These are phyloP conservation scores for Uronychia setigera DNA, from an alignment of 73 alveolate genomes.

Conservation along the genomic window DNA sequence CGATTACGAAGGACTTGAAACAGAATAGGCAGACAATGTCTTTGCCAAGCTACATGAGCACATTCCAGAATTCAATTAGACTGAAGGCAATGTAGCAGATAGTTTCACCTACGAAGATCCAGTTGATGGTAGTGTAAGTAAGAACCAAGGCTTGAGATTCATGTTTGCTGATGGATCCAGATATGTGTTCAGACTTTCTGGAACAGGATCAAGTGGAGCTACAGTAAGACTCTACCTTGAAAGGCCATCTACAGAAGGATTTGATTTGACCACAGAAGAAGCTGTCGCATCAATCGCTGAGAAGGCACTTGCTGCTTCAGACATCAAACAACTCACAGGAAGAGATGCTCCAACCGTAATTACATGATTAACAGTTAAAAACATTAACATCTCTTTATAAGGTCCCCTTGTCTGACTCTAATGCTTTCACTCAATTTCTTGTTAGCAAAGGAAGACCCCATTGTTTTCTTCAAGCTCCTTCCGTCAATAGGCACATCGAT, in stretches of 20 bases:
- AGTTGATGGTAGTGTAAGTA: constrained; percentile 92
- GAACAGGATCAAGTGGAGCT: constrained; percentile 99
- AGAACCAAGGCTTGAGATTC: constrained; percentile 95
- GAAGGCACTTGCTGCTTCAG: constrained; percentile 82
- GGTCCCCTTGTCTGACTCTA: no score
- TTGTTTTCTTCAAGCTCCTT: no score
- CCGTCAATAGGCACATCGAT: no score
- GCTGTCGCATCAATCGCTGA: constrained; percentile 85
- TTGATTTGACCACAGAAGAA: constrained; percentile 77
- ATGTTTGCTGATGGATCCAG: constrained; percentile 96
- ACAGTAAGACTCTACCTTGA: constrained; percentile 98
- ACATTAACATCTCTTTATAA: no score
- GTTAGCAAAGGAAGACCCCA: no score
- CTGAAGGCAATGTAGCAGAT: constrained; percentile 75
- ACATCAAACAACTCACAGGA: constrained; percentile 89
- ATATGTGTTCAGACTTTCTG: constrained; percentile 96
- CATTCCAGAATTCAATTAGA: constrained; percentile 63
- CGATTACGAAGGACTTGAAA: constrained; percentile 97
- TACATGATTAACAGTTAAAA: no score
- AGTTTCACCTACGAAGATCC: constrained; percentile 96
- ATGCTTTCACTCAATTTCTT: no score
- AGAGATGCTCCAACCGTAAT: constrained; percentile 97
- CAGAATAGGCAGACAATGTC: constrained; percentile 93
- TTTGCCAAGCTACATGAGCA: constrained; percentile 73
- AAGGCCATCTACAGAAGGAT: constrained; percentile 83